These are phyloP conservation scores for Saccharomyces hybrid DNA, from an alignment of 1,139 yeast species.

Conservation along the genomic window DNA sequence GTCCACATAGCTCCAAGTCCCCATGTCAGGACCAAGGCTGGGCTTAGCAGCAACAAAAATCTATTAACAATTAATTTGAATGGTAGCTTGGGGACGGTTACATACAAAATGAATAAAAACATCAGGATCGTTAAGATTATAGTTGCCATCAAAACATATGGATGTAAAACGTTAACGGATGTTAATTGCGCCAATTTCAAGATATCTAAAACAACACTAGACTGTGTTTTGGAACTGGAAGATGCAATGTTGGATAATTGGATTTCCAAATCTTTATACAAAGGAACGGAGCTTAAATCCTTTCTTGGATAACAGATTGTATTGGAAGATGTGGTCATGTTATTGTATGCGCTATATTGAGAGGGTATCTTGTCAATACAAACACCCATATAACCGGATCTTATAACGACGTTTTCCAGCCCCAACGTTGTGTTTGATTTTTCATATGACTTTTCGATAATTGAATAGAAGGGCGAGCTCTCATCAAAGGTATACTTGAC, in stretches of 20 bases:
- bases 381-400: constrained; percentile 29
- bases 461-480: constrained; percentile 24
- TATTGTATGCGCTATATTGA: constrained; percentile 10
- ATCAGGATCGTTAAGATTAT: constrained; percentile 40
- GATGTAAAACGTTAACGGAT: constrained; percentile 41
- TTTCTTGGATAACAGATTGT: constrained; percentile 26
- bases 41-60: constrained; percentile 34
- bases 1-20: constrained; percentile 65
- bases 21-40: constrained; percentile 45
- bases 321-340: constrained; percentile 5
- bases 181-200: constrained; percentile 25
- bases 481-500: constrained; percentile 22
- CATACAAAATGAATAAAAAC: constrained; percentile 39
- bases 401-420: constrained; percentile 22
- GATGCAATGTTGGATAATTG: constrained; percentile 20
- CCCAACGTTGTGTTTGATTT: constrained; percentile 15
- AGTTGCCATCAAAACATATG: constrained; percentile 46
- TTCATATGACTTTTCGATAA: constrained; percentile 22
- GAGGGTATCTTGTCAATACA: constrained; percentile 28
- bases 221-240: constrained; percentile 11
- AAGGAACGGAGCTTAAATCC: constrained; percentile 15
- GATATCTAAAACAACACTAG: constrained; percentile 19
- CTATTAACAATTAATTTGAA: constrained; percentile 32
- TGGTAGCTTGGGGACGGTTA: constrained; percentile 45
- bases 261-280: constrained; percentile 24